phyloP scores from a whole-genome alignment of 2,329 filamentous ascomycete species.

The Alternaria triticimaculans region DNA sequence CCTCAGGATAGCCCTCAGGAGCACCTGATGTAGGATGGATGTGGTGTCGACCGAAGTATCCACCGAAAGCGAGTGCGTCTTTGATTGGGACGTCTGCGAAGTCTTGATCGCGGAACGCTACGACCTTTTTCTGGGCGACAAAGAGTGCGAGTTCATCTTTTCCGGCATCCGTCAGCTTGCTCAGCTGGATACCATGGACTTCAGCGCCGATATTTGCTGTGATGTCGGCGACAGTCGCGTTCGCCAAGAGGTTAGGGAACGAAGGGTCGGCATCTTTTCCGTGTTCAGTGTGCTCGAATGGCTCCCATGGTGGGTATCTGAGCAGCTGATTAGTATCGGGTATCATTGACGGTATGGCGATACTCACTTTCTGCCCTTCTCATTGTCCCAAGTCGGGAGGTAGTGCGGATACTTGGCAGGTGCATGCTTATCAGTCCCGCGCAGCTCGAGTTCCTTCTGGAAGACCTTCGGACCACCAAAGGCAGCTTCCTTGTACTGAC shows the following conservation, averaged over 20 bases:
- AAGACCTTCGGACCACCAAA: constrained; percentile 51
- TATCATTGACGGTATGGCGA: background rate
- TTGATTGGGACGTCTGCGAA: constrained; percentile 69
- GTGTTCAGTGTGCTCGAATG: constrained; percentile 76
- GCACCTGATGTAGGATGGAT: constrained; percentile 81
- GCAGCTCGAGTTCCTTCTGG: constrained; percentile 59
- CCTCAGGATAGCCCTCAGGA: constrained; percentile 73
- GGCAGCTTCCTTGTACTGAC: constrained; percentile 53
- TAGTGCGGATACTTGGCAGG: constrained; percentile 74
- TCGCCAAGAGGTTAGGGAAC: constrained; percentile 71
- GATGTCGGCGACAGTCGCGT: constrained; percentile 64
- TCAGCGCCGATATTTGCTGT: constrained; percentile 79
- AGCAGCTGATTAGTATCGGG: constrained; percentile 14
- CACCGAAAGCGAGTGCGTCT: constrained; percentile 71
- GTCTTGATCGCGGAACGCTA: constrained; percentile 76
- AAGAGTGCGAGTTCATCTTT: constrained; percentile 80
- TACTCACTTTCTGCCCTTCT: constrained; percentile 40
- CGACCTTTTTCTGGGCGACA: constrained; percentile 78
- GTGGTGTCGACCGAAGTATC: constrained; percentile 82
- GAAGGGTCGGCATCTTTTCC: constrained; percentile 75
- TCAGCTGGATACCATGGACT: constrained; percentile 73
- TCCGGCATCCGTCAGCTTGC: constrained; percentile 68
- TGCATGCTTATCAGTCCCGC: constrained; percentile 60
- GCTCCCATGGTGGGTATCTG: constrained; percentile 68
- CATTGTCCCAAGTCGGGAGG: constrained; percentile 73